These are phyloP conservation scores for Aspergillus tubingensis DNA, from an alignment of 2,329 filamentous ascomycete species.

Conservation along the genomic window DNA sequence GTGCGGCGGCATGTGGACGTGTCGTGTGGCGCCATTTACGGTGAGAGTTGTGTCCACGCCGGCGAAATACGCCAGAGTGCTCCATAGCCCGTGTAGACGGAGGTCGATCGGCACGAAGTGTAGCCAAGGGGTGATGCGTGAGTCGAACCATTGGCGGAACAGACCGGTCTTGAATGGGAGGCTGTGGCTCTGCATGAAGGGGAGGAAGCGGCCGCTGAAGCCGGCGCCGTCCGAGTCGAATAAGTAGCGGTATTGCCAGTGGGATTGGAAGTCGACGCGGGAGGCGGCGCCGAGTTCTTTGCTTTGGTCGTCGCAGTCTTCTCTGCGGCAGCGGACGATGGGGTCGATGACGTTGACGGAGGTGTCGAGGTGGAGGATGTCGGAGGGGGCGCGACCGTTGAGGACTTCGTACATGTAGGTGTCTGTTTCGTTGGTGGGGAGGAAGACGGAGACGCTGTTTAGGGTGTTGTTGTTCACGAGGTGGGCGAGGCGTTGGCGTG, in stretches of 20 bases:
- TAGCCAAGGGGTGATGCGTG: conserved; percentile 71
- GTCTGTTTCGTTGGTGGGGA: conserved; percentile 48
- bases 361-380: conserved; percentile 56
- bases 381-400: conserved; percentile 32
- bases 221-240: conserved; percentile 70
- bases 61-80: conserved; percentile 72
- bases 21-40: conserved; percentile 30
- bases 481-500: conserved; percentile 70
- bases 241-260: conserved; percentile 69
- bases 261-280: conserved; percentile 54
- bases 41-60: conserved; percentile 46
- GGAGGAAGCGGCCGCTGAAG: conserved; percentile 66
- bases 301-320: conserved; percentile 55
- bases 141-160: conserved; percentile 78
- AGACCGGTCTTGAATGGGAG: conserved; percentile 70
- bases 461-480: conserved; percentile 62
- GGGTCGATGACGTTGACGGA: conserved; percentile 63
- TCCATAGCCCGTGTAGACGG: conserved; percentile 72
- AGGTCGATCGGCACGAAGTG: conserved; percentile 80
- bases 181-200: conserved; percentile 65
- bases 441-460: conserved; percentile 55
- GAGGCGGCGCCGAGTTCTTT: conserved; percentile 54
- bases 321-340: conserved; percentile 56
- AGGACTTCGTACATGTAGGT: conserved; percentile 61
- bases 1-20: conserved; percentile 53